These are phyloP conservation scores for Scedosporium apiospermum DNA, from an alignment of 2,329 filamentous ascomycete genomes.

Conservation along the genomic window DNA sequence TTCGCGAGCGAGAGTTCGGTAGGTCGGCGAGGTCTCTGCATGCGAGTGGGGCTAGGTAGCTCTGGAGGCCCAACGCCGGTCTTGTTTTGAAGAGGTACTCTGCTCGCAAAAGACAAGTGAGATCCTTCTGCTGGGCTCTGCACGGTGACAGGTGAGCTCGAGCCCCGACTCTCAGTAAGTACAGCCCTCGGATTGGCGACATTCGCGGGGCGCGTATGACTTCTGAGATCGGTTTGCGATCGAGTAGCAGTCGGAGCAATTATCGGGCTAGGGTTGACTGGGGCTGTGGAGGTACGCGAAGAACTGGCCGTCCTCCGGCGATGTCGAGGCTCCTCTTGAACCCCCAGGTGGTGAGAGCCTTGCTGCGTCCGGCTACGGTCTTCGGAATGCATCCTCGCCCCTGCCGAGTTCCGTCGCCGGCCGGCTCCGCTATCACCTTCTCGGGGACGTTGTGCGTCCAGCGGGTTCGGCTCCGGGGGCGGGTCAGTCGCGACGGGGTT, in stretches of 20 bases:
- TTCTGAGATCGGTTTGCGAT: constrained; percentile 56
- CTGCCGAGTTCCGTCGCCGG: constrained; percentile 23
- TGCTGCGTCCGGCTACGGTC: constrained; percentile 43
- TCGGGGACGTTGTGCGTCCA: not conserved
- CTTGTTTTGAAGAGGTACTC: constrained; percentile 15
- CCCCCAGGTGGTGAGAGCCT: constrained; percentile 37
- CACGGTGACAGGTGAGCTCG: constrained; percentile 24
- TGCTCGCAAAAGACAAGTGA: constrained; percentile 27
- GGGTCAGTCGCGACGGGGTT: not conserved
- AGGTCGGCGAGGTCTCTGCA: constrained; percentile 19
- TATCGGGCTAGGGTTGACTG: constrained; percentile 28
- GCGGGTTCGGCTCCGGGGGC: not conserved
- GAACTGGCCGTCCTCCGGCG: constrained; percentile 43
- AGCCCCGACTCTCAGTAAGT: constrained; percentile 32
- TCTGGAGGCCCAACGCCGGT: not conserved
- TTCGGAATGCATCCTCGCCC: constrained; percentile 31
- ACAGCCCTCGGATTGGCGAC: constrained; percentile 25
- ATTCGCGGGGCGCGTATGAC: constrained; percentile 31
- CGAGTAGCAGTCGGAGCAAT: constrained; percentile 31
- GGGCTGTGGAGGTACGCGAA: constrained; percentile 44
- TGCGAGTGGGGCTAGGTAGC: not conserved
- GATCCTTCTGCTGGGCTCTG: constrained; percentile 15
- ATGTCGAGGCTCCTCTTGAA: constrained; percentile 30
- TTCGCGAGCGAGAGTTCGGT: constrained; percentile 29
- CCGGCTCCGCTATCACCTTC: constrained; percentile 1